phyloP scores from a whole-genome alignment of 345 rosid species.

The Trapa bicornis region DNA sequence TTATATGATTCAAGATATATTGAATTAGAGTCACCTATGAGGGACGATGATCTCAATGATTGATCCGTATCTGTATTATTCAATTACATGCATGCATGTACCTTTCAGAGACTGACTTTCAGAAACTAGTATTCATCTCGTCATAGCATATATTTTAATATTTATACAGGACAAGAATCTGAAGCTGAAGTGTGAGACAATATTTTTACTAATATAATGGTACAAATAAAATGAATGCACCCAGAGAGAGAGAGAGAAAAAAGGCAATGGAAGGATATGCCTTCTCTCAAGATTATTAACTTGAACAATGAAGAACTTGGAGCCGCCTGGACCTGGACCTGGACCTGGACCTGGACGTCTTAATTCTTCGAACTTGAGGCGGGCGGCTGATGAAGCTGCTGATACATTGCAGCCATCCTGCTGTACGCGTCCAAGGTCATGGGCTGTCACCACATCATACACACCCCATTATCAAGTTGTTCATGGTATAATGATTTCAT shows the following conservation, averaged over 20 bases:
- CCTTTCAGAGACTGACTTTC: neutral
- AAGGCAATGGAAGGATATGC: neutral
- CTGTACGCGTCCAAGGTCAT: constrained; percentile 69
- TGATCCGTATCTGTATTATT: too few species aligned
- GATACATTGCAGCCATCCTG: constrained; percentile 73
- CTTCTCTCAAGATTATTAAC: neutral
- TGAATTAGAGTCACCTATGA: too few species aligned
- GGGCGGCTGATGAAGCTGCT: constrained; percentile 44
- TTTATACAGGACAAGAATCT: neutral
- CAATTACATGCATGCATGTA: neutral
- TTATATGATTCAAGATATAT: too few species aligned
- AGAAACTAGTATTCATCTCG: neutral
- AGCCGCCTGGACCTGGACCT: neutral
- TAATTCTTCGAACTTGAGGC: constrained; percentile 22
- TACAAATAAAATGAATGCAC: too few species aligned
- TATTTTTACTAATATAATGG: neutral
- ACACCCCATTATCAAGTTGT: neutral
- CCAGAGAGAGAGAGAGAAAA: neutral
- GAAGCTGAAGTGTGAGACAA: neutral
- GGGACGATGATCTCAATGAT: too few species aligned
- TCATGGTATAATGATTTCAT: too few species aligned
- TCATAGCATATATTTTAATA: neutral
- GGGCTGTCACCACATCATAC: constrained; percentile 31
- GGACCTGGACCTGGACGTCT: too few species aligned
- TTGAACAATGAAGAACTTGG: neutral